These are phyloP conservation scores for Lentinula sp. DNA, from an alignment of 768 basidiomycete genomes.

Conservation along the genomic window DNA sequence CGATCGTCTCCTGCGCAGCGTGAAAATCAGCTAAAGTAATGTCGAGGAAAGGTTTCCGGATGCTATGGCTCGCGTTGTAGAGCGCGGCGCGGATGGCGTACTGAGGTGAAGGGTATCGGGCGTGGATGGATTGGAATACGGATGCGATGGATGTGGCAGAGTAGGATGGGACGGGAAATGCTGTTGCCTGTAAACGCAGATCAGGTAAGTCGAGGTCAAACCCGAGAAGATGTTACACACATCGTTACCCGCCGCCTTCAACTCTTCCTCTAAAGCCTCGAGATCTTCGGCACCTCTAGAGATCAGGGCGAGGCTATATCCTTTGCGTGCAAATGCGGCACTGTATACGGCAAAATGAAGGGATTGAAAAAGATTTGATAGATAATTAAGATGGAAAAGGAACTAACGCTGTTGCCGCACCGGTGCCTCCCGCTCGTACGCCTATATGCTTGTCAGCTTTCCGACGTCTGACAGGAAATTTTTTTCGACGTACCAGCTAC, in stretches of 20 bases:
- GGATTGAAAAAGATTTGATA: too few species aligned
- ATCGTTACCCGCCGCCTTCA: constrained; percentile 51
- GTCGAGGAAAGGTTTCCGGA: constrained; percentile 66
- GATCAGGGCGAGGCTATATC: constrained; percentile 63
- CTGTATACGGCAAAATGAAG: constrained; percentile 26
- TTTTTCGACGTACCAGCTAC: constrained; percentile 41
- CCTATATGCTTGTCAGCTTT: constrained; percentile 22
- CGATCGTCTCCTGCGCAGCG: constrained; percentile 41
- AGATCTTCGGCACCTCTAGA: constrained; percentile 51
- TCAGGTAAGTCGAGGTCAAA: not conserved
- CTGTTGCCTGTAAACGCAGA: not conserved
- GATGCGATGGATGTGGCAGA: constrained; percentile 33
- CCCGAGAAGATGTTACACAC: constrained; percentile 24
- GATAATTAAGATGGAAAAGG: too few species aligned
- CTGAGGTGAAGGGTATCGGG: constrained; percentile 39
- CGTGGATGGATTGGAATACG: constrained; percentile 38
- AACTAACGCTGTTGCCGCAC: constrained; percentile 50
- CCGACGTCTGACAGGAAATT: not conserved
- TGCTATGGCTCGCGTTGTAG: constrained; percentile 53
- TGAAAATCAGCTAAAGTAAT: constrained; percentile 53
- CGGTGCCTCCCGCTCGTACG: constrained; percentile 43
- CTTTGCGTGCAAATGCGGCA: constrained; percentile 52
- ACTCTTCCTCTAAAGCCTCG: constrained; percentile 43
- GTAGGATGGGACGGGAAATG: constrained; percentile 36
- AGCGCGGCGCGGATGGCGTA: constrained; percentile 52